These are phyloP conservation scores for Nakaseomyces glabratus DNA, from an alignment of 1,139 yeast species.

Conservation along the genomic window DNA sequence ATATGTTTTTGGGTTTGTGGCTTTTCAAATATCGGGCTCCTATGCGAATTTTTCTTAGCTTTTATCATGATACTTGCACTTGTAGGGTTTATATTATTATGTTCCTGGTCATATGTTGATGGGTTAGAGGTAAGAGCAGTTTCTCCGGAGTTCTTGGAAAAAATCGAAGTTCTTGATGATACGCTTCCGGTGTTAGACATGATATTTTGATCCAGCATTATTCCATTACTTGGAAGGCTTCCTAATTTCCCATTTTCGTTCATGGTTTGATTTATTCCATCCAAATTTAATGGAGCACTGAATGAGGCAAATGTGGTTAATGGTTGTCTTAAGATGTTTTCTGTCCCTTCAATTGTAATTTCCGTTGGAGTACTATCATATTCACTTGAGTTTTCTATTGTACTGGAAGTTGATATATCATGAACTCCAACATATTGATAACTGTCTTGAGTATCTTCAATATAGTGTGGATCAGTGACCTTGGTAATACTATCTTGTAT, in stretches of 20 bases:
- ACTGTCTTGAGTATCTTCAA: conserved; percentile 6
- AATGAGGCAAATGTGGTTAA: conserved; percentile 6
- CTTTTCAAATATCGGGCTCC: too few relatives aligned
- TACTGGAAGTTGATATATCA: neutral
- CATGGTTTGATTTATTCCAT: too few relatives aligned
- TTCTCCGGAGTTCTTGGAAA: conserved; percentile 3
- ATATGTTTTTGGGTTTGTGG: neutral
- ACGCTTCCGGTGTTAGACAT: neutral
- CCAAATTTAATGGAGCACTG: neutral
- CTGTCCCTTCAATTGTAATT: too few relatives aligned
- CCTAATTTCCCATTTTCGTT: too few relatives aligned
- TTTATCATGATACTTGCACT: too few relatives aligned
- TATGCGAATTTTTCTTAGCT: too few relatives aligned
- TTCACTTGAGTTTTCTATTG: too few relatives aligned
- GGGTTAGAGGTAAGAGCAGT: conserved; percentile 5
- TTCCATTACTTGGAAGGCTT: conserved; percentile 4
- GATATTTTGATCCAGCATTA: neutral
- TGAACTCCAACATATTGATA: conserved; percentile 5
- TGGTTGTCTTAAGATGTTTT: too few relatives aligned
- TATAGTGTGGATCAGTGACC: neutral
- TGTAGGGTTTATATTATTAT: too few relatives aligned
- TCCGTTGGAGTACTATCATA: too few relatives aligned
- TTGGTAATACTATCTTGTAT: neutral
- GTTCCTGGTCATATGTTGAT: neutral
- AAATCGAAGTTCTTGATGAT: conserved; percentile 3